These are phyloP conservation scores for Linum trigynum DNA, from an alignment of 345 rosid genomes.

Conservation along the genomic window DNA sequence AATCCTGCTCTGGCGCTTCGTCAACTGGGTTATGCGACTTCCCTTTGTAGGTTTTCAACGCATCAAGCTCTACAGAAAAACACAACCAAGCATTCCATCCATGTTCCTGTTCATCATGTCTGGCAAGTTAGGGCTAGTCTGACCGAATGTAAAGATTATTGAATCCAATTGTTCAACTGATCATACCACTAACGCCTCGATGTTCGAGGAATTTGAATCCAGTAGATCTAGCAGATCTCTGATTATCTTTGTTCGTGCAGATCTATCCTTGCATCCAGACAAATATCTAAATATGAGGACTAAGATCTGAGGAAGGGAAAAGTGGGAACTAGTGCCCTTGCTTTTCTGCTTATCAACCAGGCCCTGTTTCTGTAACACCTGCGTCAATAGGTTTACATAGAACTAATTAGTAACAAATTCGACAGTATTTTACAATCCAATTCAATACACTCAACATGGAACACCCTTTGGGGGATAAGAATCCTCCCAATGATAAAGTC, in stretches of 20 bases:
- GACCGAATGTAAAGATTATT: background rate
- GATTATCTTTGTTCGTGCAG: constrained; percentile 59
- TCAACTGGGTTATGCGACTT: constrained; percentile 33
- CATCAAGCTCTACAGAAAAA: constrained; percentile 61
- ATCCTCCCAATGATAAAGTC: constrained; percentile 2
- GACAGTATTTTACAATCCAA: background rate
- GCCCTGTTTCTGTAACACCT: constrained; percentile 78
- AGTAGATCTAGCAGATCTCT: constrained; percentile 75
- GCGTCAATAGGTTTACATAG: constrained; percentile 13
- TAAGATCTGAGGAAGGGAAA: constrained; percentile 75
- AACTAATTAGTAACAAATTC: constrained; percentile 6
- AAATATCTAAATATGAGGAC: constrained; percentile 66
- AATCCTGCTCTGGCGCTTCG: constrained; percentile 47
- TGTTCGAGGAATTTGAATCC: constrained; percentile 75
- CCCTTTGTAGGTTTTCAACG: constrained; percentile 45
- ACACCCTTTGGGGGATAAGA: background rate
- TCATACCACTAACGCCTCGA: constrained; percentile 87
- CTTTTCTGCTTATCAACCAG: constrained; percentile 51
- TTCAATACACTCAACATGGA: no score
- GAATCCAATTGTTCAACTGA: constrained; percentile 1
- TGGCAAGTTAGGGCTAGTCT: constrained; percentile 19
- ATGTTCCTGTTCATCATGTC: constrained; percentile 45
- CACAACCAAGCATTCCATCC: constrained; percentile 93
- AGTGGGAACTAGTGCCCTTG: constrained; percentile 56
- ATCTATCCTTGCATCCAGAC: constrained; percentile 50